Evolutionary conservation across 345 rosid genomes (phyloP), one percentile per base, ranked within the genome.

Genomic region (Camelina sativa): DNA sequence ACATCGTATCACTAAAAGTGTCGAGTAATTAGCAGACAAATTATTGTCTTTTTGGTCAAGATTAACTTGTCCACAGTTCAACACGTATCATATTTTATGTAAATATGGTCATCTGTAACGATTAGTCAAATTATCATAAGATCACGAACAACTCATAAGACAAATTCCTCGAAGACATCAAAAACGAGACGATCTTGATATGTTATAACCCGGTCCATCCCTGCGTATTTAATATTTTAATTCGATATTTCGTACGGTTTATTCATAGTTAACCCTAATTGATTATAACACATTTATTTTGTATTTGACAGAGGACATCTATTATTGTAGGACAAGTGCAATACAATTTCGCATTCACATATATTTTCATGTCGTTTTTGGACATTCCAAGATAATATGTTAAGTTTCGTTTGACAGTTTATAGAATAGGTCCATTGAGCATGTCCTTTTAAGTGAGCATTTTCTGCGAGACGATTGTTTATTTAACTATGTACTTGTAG

Each of bases 161-260:
- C 89, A 89, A 85, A 35, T 77, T 76, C 78, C 85, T 86, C 73
- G 90, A 81, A 71, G 72, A 53, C 62, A 73, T 80, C 41, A 78
- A 56, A 28, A 34, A 57, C 20, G 72, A 73, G 51, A 84, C 64
- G 84, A 85, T 86, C 84, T 77, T 88, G 87, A 79, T 48, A 65
- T 43, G 65, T 62, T 51, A 43, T 69, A 69, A 34, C 56, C 65
- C 71, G n/a, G 68, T 54, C 64, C 53, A 62, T 19, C 67, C 22
- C 50, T 60, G 11, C 37, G 35, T 47, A 8, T 28, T 6, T 11
- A 59, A 28, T 67, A 66, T 17, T 59, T 15, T 7, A 40, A 47
- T n/a, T 47, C 23, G 16, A 58, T 66, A 41, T 47, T 44, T 17
- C 56, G 37, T 64, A 76, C 66, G 60, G 52, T 43, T 61, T 75